These are phyloP conservation scores for Crithidia expoeki DNA, from an alignment of 208 protist genomes.

Conservation along the genomic window DNA sequence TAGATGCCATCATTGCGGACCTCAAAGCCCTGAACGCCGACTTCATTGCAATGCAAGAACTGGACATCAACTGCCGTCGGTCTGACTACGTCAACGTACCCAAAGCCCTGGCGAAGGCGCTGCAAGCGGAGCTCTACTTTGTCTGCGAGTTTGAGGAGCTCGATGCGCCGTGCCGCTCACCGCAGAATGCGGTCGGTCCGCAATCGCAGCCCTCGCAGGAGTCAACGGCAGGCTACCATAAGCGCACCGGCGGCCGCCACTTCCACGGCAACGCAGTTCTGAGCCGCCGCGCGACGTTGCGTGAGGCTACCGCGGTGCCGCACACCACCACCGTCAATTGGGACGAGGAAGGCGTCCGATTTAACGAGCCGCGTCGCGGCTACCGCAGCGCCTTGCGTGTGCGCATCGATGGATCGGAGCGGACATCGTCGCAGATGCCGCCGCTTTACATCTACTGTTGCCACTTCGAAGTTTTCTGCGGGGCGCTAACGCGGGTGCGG, in stretches of 20 bases:
- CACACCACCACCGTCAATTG: conserved; percentile 61
- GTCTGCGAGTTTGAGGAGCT: conserved; percentile 85
- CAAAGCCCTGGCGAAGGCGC: conserved; percentile 56
- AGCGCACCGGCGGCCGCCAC: conserved; percentile 28
- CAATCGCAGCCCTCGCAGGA: conserved; percentile 36
- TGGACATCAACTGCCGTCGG: conserved; percentile 80
- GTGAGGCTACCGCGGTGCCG: conserved; percentile 43
- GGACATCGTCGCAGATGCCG: conserved; percentile 34
- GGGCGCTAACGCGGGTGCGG: conserved; percentile 59
- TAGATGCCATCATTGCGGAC: conserved; percentile 58
- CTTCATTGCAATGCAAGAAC: conserved; percentile 80
- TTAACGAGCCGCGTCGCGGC: conserved; percentile 61
- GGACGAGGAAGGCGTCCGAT: conserved; percentile 40
- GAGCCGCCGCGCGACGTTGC: conserved; percentile 40
- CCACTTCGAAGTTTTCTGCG: conserved; percentile 86
- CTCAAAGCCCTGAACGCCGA: conserved; percentile 58
- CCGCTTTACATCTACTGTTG: conserved; percentile 80
- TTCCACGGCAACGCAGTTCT: conserved; percentile 87
- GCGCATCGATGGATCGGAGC: conserved; percentile 38
- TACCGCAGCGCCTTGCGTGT: conserved; percentile 64
- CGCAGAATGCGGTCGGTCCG: conserved; percentile 53
- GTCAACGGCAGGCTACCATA: neutral
- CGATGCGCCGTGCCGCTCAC: conserved; percentile 36
- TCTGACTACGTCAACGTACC: conserved; percentile 70
- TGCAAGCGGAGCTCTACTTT: conserved; percentile 67